These are phyloP conservation scores for Fusarium devonianum DNA, from an alignment of 2,329 filamentous ascomycete species.

Conservation along the genomic window DNA sequence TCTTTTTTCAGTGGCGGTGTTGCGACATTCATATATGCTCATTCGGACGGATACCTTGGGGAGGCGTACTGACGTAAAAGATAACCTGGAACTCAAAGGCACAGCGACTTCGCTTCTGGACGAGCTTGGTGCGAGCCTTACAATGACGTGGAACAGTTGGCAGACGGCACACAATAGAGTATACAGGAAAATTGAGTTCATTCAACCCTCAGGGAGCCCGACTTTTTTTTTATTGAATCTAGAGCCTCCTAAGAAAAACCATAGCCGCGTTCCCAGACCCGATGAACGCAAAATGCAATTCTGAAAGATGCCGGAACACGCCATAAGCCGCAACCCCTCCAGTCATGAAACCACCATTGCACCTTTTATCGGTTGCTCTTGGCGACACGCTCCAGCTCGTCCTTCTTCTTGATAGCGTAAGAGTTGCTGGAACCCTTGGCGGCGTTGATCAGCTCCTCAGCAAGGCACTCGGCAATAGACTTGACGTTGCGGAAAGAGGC, in stretches of 20 bases:
- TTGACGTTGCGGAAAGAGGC: slow-evolving; percentile 99
- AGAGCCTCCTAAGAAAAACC: slow-evolving; percentile 53
- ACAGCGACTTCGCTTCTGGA: too few species aligned
- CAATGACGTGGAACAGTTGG: too few species aligned
- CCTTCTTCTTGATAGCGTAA: slow-evolving; percentile 99
- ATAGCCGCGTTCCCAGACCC: slow-evolving; percentile 55
- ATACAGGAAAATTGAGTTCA: slow-evolving; percentile 41
- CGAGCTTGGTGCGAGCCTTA: too few species aligned
- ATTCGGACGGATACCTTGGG: not conserved
- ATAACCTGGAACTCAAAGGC: too few species aligned
- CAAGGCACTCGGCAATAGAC: slow-evolving; percentile 98
- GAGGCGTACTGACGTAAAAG: not conserved
- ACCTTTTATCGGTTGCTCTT: slow-evolving; percentile 98
- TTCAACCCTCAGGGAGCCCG: slow-evolving; percentile 51
- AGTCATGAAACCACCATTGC: slow-evolving; percentile 45
- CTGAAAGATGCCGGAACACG: slow-evolving; percentile 56
- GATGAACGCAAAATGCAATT: slow-evolving; percentile 57
- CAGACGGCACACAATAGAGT: slow-evolving; percentile 9
- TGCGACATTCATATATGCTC: not conserved
- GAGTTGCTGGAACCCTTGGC: slow-evolving; percentile 99
- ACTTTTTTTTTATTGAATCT: slow-evolving; percentile 55
- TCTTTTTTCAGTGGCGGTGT: slow-evolving; percentile 1
- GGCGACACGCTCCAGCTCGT: slow-evolving; percentile 99
- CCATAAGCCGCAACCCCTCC: slow-evolving; percentile 52
- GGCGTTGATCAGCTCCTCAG: slow-evolving; percentile 99